Evolutionary conservation across 148 eudicot genomes (phyloP).

Genomic region (Cornus controversa): DNA sequence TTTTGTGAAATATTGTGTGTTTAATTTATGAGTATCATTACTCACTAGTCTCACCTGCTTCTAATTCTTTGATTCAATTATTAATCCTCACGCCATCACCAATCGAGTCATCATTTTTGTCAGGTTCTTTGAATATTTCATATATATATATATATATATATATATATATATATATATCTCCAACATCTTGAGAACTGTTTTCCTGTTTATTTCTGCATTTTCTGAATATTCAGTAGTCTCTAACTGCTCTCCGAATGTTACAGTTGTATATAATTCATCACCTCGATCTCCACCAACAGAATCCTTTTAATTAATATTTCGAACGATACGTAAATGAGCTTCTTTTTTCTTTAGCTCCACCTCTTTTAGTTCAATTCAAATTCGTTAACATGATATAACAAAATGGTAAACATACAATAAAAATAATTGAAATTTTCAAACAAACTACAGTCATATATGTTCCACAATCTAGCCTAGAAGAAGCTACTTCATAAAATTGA

Average conservation of each 20-base stretch:
- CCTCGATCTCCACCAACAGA: slow-evolving; percentile 22
- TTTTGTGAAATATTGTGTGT: too few species aligned
- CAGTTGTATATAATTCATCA: slow-evolving; percentile 42
- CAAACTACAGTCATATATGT: not conserved
- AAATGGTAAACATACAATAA: not conserved
- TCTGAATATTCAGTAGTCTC: slow-evolving; percentile 14
- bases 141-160: too few species aligned
- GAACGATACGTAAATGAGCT: too few species aligned
- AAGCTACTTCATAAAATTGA: not conserved
- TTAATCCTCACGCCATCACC: slow-evolving; percentile 24
- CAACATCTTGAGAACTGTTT: not conserved
- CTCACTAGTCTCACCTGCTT: not conserved
- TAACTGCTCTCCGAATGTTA: slow-evolving; percentile 25
- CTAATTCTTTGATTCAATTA: slow-evolving; percentile 9
- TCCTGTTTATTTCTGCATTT: not conserved
- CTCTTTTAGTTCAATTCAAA: not conserved
- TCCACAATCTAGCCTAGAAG: not conserved
- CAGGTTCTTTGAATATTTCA: not conserved
- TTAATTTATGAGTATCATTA: too few species aligned
- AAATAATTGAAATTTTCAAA: too few species aligned
- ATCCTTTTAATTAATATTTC: not conserved
- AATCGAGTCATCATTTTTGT: slow-evolving; percentile 38
- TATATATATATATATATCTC: not conserved
- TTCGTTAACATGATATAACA: not conserved
- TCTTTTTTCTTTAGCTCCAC: too few species aligned